Percentiles rank a stretch among this genome's conserved stretches.
Conservation (phyloP, 768 basidiomycete genomes). For the Rhodotorula sphaerocarpa region DNA sequence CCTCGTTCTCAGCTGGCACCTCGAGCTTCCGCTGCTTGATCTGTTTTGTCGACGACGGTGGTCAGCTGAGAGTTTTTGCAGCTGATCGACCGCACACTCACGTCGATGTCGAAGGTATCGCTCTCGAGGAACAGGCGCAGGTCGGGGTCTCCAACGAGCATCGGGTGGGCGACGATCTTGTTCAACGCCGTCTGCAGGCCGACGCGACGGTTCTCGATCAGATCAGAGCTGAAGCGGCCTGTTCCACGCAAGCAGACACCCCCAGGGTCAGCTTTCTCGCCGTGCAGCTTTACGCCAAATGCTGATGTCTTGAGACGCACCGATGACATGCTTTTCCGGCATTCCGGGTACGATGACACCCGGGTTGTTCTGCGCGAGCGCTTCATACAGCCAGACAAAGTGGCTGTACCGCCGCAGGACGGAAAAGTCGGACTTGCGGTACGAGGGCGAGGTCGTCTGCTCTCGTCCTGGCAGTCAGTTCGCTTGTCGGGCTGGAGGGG, state of each 20-base stretch:
- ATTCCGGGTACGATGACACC: slow-evolving; percentile 95
- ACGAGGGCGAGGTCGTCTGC: slow-evolving; percentile 45
- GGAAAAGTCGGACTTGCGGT: slow-evolving; percentile 73
- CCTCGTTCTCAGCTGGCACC: slow-evolving; percentile 57
- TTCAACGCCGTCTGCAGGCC: slow-evolving; percentile 83
- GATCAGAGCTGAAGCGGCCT: slow-evolving; percentile 80
- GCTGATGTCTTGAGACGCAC: no score
- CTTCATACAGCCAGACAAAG: slow-evolving; percentile 92
- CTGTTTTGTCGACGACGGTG: slow-evolving; percentile 45
- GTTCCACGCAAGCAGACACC: no score
- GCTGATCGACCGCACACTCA: slow-evolving; percentile 41
- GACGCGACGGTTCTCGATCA: slow-evolving; percentile 73
- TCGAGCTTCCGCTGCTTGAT: slow-evolving; percentile 81
- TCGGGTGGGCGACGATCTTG: slow-evolving; percentile 87
- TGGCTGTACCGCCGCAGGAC: slow-evolving; percentile 96
- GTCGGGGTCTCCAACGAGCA: slow-evolving; percentile 78
- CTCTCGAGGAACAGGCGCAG: slow-evolving; percentile 84
- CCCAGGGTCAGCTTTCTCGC: no score
- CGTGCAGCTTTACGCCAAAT: no score
- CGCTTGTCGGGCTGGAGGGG: not conserved
- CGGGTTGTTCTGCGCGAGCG: slow-evolving; percentile 79
- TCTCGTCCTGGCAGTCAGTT: slow-evolving; percentile 1
- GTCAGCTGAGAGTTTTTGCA: not conserved
- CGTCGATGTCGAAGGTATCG: slow-evolving; percentile 82
- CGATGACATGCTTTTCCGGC: slow-evolving; percentile 89